Evolutionary conservation across 2,329 filamentous ascomycete species (phyloP), one percentile per base, ranked within the genome.

Genomic region (Diplocarpon mali): DNA sequence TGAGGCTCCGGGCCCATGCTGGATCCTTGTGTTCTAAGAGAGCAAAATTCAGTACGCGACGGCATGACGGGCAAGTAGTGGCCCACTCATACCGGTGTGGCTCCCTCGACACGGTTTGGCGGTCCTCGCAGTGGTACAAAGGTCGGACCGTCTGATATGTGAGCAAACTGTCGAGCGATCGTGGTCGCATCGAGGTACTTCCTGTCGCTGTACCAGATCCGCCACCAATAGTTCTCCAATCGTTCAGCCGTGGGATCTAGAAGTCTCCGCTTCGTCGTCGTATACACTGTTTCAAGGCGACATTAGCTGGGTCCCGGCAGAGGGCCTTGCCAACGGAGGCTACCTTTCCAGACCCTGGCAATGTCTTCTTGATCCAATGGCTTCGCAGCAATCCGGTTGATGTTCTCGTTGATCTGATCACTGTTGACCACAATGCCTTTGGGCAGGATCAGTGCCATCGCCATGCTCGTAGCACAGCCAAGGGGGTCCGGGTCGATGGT

Each of bases 171-270:
- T 48, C 62, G 68, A 45, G 77, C 75, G 37, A 80, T 64, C 11
- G 68, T 67, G 29, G 64, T 65, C 32, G 73, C 76, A 38, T 72
- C 71, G 38, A 79, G 64, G 42, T 67, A 58, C 29, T 71, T 53
- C 35, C 47, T 47, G 40, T 50, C 48, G 48, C 77, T 80, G 29
- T 76, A 75, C 69, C 75, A 75, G 43, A 80, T 73, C 55, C 79
- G 76, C 71, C 75, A 80, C 76, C 76, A 81, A 53, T 79, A 78
- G 54, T 79, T 76, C 57, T 80, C 76, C 15, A 80, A 63, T 14
- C 77, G 73, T 47, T 71, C 72, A 24, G 76, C 75, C 2, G 75
- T 80, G n/a, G 76, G 76, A 53, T 80, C 76, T 47, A 70, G 67
- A 28, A 79, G 67, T 52, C 69, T 70, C 54, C 73, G 72, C 50